A percentile compares a stretch with the other conserved stretches of the same genome.
phyloP scores from a whole-genome alignment of 192 early-diverging fungal genomes.

The Backusella tuberculispora region DNA sequence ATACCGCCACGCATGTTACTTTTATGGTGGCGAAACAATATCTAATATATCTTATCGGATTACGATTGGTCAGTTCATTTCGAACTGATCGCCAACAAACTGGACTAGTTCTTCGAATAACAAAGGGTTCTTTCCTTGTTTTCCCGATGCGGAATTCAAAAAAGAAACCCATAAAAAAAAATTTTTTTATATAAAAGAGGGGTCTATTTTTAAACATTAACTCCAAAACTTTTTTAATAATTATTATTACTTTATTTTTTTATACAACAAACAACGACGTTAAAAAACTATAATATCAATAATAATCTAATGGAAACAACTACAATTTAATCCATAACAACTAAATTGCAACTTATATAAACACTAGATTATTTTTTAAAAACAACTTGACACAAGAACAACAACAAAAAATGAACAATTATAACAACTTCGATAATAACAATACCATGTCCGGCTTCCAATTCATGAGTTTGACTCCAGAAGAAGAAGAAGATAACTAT shows the following conservation, averaged over 20 bases:
- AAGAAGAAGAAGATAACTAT: slow-evolving; percentile 20
- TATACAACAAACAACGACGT: not conserved
- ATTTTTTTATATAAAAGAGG: slow-evolving; percentile 5
- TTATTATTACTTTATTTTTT: not conserved
- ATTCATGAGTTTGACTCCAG: slow-evolving; percentile 20
- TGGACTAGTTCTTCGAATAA: not conserved
- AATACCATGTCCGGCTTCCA: not conserved
- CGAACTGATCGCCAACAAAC: not conserved
- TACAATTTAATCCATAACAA: not conserved
- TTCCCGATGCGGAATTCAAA: slow-evolving; percentile 1
- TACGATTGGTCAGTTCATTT: slow-evolving; percentile 1
- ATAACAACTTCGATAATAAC: not conserved
- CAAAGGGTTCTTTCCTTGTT: not conserved
- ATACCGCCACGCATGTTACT: not conserved
- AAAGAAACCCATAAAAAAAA: not conserved
- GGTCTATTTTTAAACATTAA: not conserved
- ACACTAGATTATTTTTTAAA: not conserved
- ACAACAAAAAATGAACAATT: not conserved
- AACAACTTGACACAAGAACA: not conserved
- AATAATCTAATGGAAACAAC: slow-evolving; percentile 6
- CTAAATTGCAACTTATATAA: not conserved
- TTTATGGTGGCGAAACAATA: not conserved
- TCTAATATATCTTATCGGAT: slow-evolving; percentile 1
- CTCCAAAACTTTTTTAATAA: not conserved
- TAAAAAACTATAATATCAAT: not conserved